Base-by-base conservation (phyloP, 495 filamentous ascomycete species). In the Neurospora tetrasperma region DNA sequence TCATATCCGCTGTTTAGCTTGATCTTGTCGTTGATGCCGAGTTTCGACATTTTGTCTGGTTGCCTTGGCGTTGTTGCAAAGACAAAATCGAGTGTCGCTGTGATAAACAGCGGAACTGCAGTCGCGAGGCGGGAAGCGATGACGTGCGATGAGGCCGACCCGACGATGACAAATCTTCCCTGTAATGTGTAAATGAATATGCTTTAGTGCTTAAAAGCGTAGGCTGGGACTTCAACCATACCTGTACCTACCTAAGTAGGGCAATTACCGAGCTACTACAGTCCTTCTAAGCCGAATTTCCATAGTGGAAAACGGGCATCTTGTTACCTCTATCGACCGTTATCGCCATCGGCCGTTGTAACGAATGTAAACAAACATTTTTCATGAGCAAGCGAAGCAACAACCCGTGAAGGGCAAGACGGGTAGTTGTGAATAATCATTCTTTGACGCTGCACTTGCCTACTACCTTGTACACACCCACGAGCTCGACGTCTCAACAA, bases 1-100 rank as follows among this genome's bases (percentile, higher is more conserved):
- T 93, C 88, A 79, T 90, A 90, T 71, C 93, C 93, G 66, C 92
- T 93, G 74, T 88, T 88, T 81, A 95, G 83, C 77, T 88, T 90
- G 75, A 90, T 83, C 44, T 85, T 91, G 16, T 89, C 89, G 74
- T 90, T 86, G 77, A 94, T 85, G 35, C 81, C 85, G 42, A 90
- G 82, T 11, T 82, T 75, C 5, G 90, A 81, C 90, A 92, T 92
- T 70, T 42, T 81, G 74, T 74, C 48, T 16, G 40, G 11, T 23
- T 62, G 14, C 27, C 27, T 66, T 18, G 14, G 12, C 7, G 54
- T 66, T 35, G 23, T 35, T 38, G 54, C n/a, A 2, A 66, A 18
- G 54, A 35, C 5, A 66, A 14, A 38, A 66, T 16, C 14, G 27
- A 35, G 54, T 66, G 54, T 66, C 54, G 54, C 27, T 20, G 54